Percentiles rank a stretch among this genome's conserved stretches.
phyloP scores from a whole-genome alignment of 208 protist genomes.

The Crithidia brevicula region DNA sequence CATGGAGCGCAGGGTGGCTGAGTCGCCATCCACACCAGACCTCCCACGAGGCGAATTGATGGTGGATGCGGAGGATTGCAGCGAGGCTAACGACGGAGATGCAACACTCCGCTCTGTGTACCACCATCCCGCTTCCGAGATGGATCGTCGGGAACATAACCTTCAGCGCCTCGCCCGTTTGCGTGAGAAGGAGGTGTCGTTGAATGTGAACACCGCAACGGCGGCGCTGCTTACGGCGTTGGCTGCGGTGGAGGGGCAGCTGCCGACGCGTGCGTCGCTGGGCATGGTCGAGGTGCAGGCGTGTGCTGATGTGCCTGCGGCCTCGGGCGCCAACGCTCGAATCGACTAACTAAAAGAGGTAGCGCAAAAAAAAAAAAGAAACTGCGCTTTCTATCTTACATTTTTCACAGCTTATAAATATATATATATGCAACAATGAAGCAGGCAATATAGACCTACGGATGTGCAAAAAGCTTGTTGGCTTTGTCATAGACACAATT shows the following conservation, averaged over 20 bases:
- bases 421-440: too few relatives aligned
- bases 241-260: constrained; percentile 23
- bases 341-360: too few relatives aligned
- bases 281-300: constrained; percentile 12
- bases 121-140: not conserved
- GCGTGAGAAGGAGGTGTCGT: constrained; percentile 59
- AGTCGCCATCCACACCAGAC: not conserved
- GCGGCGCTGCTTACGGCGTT: constrained; percentile 60
- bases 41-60: too few relatives aligned
- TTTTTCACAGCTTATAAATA: too few relatives aligned
- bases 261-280: not conserved
- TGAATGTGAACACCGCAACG: constrained; percentile 84
- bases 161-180: constrained; percentile 32
- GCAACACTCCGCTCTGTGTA: too few relatives aligned
- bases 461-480: too few relatives aligned
- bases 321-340: too few relatives aligned
- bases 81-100: too few relatives aligned
- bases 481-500: too few relatives aligned
- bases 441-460: too few relatives aligned
- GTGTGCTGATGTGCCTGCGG: not conserved
- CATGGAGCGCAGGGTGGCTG: not conserved
- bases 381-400: too few relatives aligned
- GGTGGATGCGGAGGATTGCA: not conserved
- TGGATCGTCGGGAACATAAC: constrained; percentile 17
- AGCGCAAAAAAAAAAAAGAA: constrained; percentile 3